Conservation (phyloP, 257 asterid species). For the Capsicum pubescens region DNA sequence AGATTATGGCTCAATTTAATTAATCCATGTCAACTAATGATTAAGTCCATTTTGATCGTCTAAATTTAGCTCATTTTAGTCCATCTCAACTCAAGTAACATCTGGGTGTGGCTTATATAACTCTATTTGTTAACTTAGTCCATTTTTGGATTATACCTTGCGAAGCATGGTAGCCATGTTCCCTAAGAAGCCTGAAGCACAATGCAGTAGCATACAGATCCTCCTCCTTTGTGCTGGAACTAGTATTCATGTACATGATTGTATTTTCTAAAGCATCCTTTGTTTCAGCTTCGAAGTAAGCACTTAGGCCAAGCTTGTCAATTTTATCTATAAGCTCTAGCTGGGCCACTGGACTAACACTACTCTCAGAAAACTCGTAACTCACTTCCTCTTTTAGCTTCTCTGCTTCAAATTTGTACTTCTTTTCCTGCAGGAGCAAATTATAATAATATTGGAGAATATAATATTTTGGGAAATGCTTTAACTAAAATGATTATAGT, state of each 20-base stretch:
- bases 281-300: constrained; percentile 52
- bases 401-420: constrained; percentile 38
- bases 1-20: too few species aligned
- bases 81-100: too few species aligned
- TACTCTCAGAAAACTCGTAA: constrained; percentile 6
- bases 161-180: constrained; percentile 52
- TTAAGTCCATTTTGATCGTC: too few species aligned
- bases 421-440: constrained; percentile 41
- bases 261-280: constrained; percentile 6
- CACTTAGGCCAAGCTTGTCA: constrained; percentile 33
- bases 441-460: too few species aligned
- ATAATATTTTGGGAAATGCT: too few species aligned
- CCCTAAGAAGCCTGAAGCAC: constrained; percentile 56
- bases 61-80: too few species aligned
- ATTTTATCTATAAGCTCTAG: constrained; percentile 21
- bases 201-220: constrained; percentile 46
- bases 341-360: background rate
- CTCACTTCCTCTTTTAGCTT: constrained; percentile 48
- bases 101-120: too few species aligned
- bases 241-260: background rate
- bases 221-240: background rate
- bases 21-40: too few species aligned
- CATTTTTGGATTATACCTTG: constrained; percentile 37
- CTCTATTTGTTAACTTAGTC: too few species aligned
- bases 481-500: too few species aligned